Conservation (phyloP, 495 filamentous ascomycete genomes). For the Xylaria grammica region DNA sequence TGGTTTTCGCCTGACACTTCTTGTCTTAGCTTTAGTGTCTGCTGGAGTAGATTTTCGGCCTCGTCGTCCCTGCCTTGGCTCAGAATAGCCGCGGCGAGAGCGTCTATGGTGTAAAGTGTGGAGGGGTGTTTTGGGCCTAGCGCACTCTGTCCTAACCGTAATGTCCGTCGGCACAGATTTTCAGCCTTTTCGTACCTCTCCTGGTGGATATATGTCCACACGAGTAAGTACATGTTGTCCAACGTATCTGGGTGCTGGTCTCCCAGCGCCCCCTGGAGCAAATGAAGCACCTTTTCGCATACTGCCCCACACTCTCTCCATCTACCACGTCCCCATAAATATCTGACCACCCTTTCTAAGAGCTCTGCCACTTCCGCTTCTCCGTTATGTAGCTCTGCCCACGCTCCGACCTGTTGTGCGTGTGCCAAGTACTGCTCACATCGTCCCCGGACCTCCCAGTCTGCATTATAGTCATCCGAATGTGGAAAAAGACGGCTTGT, state of each 20-base stretch:
- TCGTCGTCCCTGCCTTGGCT: not conserved
- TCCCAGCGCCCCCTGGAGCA: not conserved
- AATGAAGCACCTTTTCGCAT: not conserved
- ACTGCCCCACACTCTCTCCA: not conserved
- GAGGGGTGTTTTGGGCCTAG: not conserved
- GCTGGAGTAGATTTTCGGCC: not conserved
- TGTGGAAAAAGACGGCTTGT: conserved; percentile 22
- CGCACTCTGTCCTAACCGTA: not conserved
- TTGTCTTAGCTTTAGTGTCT: not conserved
- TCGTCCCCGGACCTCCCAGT: conserved; percentile 21
- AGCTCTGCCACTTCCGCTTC: conserved; percentile 11
- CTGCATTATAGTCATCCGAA: not conserved
- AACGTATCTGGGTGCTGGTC: not conserved
- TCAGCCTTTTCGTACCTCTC: not conserved
- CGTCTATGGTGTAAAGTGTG: not conserved
- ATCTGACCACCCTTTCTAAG: not conserved
- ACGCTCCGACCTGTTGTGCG: conserved; percentile 17
- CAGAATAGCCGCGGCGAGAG: not conserved
- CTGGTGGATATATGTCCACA: not conserved
- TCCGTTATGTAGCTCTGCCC: conserved; percentile 19
- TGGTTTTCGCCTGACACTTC: not conserved
- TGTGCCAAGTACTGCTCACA: conserved; percentile 29
- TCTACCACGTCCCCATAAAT: not conserved
- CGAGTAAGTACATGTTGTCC: not conserved
- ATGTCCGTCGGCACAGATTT: not conserved